phyloP scores from a whole-genome alignment of 129 eudicot species.

The Artemisia annua region DNA sequence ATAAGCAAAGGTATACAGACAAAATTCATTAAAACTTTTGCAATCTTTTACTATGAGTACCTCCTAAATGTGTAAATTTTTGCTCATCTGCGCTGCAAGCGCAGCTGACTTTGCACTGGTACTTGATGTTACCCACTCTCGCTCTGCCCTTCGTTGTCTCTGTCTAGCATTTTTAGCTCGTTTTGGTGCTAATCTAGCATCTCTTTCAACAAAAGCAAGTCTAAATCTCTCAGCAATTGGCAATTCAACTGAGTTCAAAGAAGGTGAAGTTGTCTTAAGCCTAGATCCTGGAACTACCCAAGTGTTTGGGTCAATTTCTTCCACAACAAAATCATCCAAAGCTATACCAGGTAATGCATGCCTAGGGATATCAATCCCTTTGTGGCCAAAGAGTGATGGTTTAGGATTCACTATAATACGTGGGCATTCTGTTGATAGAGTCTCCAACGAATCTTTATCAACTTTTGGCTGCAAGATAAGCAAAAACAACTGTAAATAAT shows the following conservation, averaged over 20 bases:
- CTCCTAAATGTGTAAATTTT: constrained; percentile 43
- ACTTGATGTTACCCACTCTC: constrained; percentile 62
- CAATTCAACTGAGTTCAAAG: constrained; percentile 44
- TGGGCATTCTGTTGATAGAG: constrained; percentile 66
- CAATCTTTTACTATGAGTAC: constrained; percentile 16
- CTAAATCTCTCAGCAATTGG: constrained; percentile 88
- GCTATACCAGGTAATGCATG: constrained; percentile 51
- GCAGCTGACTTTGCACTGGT: constrained; percentile 68
- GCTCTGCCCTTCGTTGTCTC: constrained; percentile 76
- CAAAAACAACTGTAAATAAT: background rate
- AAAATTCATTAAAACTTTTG: constrained; percentile 17
- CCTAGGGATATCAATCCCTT: constrained; percentile 59
- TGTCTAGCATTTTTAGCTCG: constrained; percentile 96
- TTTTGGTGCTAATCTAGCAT: constrained; percentile 84
- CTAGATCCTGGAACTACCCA: constrained; percentile 59
- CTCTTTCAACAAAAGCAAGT: constrained; percentile 92
- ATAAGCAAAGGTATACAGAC: constrained; percentile 3
- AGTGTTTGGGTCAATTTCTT: constrained; percentile 70
- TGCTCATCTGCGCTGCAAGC: constrained; percentile 72
- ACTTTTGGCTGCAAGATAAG: constrained; percentile 66
- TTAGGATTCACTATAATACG: constrained; percentile 78
- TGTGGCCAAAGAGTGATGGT: constrained; percentile 71
- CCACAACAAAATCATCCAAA: constrained; percentile 60
- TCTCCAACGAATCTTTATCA: constrained; percentile 73
- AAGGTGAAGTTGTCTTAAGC: constrained; percentile 25